A percentile compares a stretch with the other conserved stretches of the same genome.
Evolutionary conservation across 495 filamentous ascomycete genomes (phyloP).

Genomic region (Thermothielavioides terrestris): DNA sequence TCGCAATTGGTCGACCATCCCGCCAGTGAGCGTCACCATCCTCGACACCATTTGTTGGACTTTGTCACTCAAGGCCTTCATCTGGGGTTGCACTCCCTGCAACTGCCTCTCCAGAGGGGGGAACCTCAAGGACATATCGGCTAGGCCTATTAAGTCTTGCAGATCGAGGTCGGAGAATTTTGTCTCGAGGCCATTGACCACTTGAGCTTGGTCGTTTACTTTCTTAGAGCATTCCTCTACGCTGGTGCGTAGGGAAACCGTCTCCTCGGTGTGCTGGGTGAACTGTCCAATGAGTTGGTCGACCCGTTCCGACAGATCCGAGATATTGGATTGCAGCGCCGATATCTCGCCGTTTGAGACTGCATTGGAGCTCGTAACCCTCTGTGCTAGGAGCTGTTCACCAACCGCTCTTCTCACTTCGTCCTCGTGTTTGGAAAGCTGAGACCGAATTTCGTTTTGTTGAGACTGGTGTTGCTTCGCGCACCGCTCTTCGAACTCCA

Average conservation of each 20-base stretch:
- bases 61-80: not conserved
- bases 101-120: constrained; percentile 3
- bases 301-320: not conserved
- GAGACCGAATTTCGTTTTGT: not conserved
- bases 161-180: constrained; percentile 9
- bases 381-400: not conserved
- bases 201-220: constrained; percentile 1
- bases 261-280: not conserved
- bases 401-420: not conserved
- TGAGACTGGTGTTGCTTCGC: not conserved
- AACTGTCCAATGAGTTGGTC: not conserved
- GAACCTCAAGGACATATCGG: constrained; percentile 7
- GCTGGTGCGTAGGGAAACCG: not conserved
- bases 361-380: not conserved
- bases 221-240: not conserved
- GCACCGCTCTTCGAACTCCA: constrained; percentile 3
- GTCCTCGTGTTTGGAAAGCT: not conserved
- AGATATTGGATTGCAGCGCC: not conserved
- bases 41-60: not conserved
- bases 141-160: constrained; percentile 1
- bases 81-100: not conserved
- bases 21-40: not conserved
- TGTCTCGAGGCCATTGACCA: constrained; percentile 3
- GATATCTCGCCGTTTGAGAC: not conserved
- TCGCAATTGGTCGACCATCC: too few relatives aligned